Base-by-base conservation (phyloP, 2,329 filamentous ascomycete species). In the Trichoderma lentiforme region DNA sequence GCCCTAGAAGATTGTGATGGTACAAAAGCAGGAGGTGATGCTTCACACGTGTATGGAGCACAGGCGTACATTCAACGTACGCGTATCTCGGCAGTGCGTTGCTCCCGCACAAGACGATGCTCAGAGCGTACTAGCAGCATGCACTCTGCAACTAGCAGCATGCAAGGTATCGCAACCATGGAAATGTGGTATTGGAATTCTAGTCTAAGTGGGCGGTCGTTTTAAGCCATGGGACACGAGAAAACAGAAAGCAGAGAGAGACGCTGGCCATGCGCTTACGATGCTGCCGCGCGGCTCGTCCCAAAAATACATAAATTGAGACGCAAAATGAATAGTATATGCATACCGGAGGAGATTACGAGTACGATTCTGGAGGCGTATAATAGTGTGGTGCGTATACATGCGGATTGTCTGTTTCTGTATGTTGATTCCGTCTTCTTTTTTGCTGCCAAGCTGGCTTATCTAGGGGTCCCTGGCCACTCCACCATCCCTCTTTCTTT, bases 31-130 rank as follows among this genome's bases (percentile, higher is more conserved):
- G 24, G 34, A 24, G 21, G 8, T 47, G 26, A 47, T 58, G 56
- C 56, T 61, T 61, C 30, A 61, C 43, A 51, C 43, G 43, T 47
- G 43, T n/a, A 47, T 47, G 43, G 18, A 47, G 43, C 43, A 47
- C 43, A 47, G 43, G 36, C 36, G 36, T 39, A 39, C 15, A 12
- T n/a, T 39, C 11, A n/a, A 26, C 43, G 43, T 63, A 71, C 60
- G 58, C 58, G 65, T 60, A 69, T 69, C 56, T 69, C 30, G 65
- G 36, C 65, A 69, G 36, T 69, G 26, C 36, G 32, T 15, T n/a
- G 47, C n/a, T 68, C 24, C 65, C 53, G 65, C 34, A 21, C 15
- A 64, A 66, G 30, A 14, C 21, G 47, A 66, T 34, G 47, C 30
- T 66, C n/a, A 66, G 30, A 24, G 43, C 3, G 28, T 57, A 64